phyloP scores from a whole-genome alignment of 2,329 filamentous ascomycete genomes.

The Pseudogymnoascus sp. region DNA sequence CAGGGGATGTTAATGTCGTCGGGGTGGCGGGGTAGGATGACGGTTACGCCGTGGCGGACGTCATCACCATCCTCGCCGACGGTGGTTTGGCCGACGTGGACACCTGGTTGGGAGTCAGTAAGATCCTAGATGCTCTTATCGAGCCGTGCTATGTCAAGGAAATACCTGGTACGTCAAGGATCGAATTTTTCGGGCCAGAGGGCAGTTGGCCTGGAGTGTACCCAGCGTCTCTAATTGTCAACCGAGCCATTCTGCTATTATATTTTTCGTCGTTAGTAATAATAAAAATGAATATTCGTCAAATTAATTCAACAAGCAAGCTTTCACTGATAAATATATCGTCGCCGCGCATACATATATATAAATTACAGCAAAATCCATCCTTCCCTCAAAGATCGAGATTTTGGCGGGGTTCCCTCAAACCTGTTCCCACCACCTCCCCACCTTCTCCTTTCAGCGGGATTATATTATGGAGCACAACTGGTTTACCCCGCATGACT shows the following conservation, averaged over 20 bases:
- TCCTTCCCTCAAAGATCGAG: neutral
- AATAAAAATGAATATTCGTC: neutral
- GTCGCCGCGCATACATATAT: neutral
- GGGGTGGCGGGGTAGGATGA: constrained; percentile 27
- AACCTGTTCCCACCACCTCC: neutral
- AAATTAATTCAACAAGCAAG: neutral
- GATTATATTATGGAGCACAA: neutral
- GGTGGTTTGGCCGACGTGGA: constrained; percentile 28
- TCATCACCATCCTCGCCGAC: constrained; percentile 25
- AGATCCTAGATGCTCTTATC: neutral
- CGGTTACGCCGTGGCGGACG: constrained; percentile 26
- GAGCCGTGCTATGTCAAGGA: neutral
- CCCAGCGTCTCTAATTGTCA: constrained; percentile 26
- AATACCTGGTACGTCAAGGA: constrained; percentile 27
- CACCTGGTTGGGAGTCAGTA: constrained; percentile 18
- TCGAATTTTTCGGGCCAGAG: constrained; percentile 27
- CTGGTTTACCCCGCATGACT: neutral
- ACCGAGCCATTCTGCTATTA: constrained; percentile 17
- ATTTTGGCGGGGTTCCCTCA: constrained; percentile 7
- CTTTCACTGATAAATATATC: neutral
- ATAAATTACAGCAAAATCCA: neutral
- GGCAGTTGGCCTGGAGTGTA: constrained; percentile 26
- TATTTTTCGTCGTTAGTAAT: neutral
- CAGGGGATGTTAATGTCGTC: constrained; percentile 27
- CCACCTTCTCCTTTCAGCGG: neutral